phyloP scores from a whole-genome alignment of 768 basidiomycete genomes.

The Lactarius hengduanensis region DNA sequence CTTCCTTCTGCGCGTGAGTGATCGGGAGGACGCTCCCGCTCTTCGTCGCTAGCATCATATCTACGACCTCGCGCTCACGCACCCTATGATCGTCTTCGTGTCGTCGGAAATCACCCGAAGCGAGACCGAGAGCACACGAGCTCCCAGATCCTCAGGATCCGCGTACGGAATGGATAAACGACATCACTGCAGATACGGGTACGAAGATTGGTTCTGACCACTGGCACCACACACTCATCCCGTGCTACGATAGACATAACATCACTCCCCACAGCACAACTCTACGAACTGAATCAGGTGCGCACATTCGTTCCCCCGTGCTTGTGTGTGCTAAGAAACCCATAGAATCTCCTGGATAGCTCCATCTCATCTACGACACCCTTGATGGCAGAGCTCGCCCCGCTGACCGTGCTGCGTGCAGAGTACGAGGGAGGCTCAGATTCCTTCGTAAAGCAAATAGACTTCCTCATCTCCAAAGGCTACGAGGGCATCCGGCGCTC shows the following conservation, averaged over 20 bases:
- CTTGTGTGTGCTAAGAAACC: neutral
- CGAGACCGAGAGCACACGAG: slow-evolving; percentile 29
- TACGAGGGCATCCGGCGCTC: slow-evolving; percentile 67
- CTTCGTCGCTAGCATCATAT: slow-evolving; percentile 5
- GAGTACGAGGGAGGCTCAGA: slow-evolving; percentile 66
- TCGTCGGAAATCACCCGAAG: slow-evolving; percentile 20
- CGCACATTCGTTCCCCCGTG: slow-evolving; percentile 14
- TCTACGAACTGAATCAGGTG: slow-evolving; percentile 45
- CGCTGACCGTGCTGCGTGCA: slow-evolving; percentile 53
- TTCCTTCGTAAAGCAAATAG: slow-evolving; percentile 71
- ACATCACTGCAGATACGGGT: slow-evolving; percentile 28
- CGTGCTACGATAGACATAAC: slow-evolving; percentile 34
- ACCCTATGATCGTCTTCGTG: slow-evolving; percentile 4
- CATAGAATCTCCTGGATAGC: slow-evolving; percentile 43
- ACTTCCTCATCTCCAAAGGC: slow-evolving; percentile 61
- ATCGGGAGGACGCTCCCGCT: slow-evolving; percentile 1
- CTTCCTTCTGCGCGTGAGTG: slow-evolving; percentile 19
- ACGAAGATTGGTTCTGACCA: neutral
- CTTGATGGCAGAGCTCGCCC: slow-evolving; percentile 52
- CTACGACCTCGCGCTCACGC: slow-evolving; percentile 3
- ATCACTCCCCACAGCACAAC: slow-evolving; percentile 36
- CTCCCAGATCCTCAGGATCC: slow-evolving; percentile 31
- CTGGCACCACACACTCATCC: neutral
- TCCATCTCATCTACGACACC: slow-evolving; percentile 42
- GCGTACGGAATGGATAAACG: neutral